phyloP scores from a whole-genome alignment of 1,139 yeast species.

The Hanseniaspora uvarum region DNA sequence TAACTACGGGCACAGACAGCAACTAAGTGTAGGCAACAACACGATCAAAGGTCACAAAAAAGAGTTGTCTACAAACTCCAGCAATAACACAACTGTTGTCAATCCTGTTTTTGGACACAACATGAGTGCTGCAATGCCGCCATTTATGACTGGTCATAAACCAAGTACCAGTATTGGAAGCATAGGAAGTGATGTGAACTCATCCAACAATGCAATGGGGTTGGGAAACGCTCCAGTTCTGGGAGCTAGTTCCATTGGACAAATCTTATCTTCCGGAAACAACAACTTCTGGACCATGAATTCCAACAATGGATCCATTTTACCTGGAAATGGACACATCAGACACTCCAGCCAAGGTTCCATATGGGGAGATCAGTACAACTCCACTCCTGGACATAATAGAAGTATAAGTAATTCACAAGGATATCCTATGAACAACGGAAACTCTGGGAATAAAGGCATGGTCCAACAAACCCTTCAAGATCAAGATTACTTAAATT shows the following conservation, averaged over 20 bases:
- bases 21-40: constrained; percentile 14
- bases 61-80: constrained; percentile 8
- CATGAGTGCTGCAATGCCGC: neutral
- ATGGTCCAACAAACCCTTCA: constrained; percentile 4
- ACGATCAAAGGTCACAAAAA: constrained; percentile 15
- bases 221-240: neutral
- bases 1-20: neutral
- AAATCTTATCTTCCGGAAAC: neutral
- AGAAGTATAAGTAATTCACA: constrained; percentile 9
- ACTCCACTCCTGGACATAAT: neutral
- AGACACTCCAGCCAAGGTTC: constrained; percentile 17
- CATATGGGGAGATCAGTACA: constrained; percentile 6
- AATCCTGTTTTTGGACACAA: neutral
- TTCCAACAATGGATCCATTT: neutral
- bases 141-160: constrained; percentile 6
- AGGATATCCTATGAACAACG: neutral
- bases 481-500: constrained; percentile 10
- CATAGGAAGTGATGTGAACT: constrained; percentile 13
- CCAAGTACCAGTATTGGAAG: constrained; percentile 12
- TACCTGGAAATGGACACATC: neutral
- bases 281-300: neutral
- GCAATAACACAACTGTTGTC: constrained; percentile 1
- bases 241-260: neutral
- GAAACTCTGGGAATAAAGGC: neutral
- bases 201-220: neutral